Conservation (phyloP, 2,329 filamentous ascomycete genomes). For the Monosporascus sp. region DNA sequence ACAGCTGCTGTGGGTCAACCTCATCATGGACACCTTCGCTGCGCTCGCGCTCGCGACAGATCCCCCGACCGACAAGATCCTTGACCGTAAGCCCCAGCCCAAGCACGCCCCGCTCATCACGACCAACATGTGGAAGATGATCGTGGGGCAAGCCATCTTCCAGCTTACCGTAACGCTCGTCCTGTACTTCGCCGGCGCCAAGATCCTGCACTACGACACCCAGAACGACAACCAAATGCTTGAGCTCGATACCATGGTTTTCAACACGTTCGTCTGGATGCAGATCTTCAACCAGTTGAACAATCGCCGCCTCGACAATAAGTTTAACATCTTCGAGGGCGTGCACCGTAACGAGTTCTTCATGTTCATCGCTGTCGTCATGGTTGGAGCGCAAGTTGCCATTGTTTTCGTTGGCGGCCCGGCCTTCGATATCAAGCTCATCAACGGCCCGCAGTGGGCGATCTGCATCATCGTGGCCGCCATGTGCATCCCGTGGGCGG, state of each 20-base stretch:
- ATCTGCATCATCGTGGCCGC: conserved; percentile 45
- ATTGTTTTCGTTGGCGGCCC: conserved; percentile 54
- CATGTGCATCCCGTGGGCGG: conserved; percentile 45
- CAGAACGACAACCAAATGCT: conserved; percentile 33
- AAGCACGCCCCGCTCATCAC: conserved; percentile 72
- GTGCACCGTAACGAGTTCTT: conserved; percentile 53
- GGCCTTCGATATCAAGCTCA: conserved; percentile 45
- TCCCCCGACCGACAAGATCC: conserved; percentile 50
- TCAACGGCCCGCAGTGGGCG: conserved; percentile 49
- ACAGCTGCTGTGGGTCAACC: conserved; percentile 63
- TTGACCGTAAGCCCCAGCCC: conserved; percentile 46
- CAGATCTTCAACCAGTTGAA: conserved; percentile 69
- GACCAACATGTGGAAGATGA: conserved; percentile 64
- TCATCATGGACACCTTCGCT: conserved; percentile 67
- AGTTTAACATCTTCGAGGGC: conserved; percentile 57
- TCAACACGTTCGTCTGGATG: conserved; percentile 69
- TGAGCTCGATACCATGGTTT: conserved; percentile 55
- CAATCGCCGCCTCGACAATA: conserved; percentile 57
- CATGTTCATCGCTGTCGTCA: conserved; percentile 50
- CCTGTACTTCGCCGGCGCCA: conserved; percentile 55
- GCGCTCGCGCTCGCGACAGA: conserved; percentile 62
- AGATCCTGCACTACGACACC: conserved; percentile 47
- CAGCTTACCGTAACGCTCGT: conserved; percentile 55
- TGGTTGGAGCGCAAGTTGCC: conserved; percentile 51
- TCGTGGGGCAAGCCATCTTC: conserved; percentile 55